A percentile compares a stretch with the other conserved stretches of the same genome.
Evolutionary conservation across 2,329 filamentous ascomycete species (phyloP).

Genomic region (Cytospora paraplurivora): DNA sequence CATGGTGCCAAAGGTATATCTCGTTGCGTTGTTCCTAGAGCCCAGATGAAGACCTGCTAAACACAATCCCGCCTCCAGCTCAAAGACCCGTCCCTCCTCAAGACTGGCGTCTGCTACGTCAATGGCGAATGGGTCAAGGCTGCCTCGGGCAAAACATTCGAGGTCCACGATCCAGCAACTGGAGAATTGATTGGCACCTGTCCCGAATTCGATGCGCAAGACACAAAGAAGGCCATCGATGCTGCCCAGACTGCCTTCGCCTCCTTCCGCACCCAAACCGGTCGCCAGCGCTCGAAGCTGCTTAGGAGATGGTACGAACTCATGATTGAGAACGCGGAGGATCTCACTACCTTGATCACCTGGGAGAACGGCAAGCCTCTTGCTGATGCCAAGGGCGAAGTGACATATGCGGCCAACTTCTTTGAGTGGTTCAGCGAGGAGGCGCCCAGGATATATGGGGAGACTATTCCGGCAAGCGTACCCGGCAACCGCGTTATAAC

Average conservation of each 20-base stretch:
- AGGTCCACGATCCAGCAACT: conserved; percentile 82
- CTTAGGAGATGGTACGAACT: conserved; percentile 82
- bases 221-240: conserved; percentile 77
- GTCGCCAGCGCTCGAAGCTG: conserved; percentile 72
- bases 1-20: conserved; percentile 49
- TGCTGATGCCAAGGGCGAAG: conserved; percentile 73
- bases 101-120: conserved; percentile 79
- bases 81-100: conserved; percentile 79
- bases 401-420: conserved; percentile 72
- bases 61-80: conserved; percentile 53
- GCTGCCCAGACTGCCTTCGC: conserved; percentile 79
- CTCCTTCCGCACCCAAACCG: conserved; percentile 70
- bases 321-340: conserved; percentile 75
- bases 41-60: neutral
- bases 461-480: conserved; percentile 70
- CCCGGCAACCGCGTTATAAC: conserved; percentile 76
- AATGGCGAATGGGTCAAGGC: conserved; percentile 92
- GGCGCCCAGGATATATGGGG: conserved; percentile 72
- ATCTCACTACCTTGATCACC: conserved; percentile 80
- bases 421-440: conserved; percentile 83
- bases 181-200: conserved; percentile 78
- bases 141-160: conserved; percentile 86
- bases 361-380: conserved; percentile 89
- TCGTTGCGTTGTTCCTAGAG: conserved; percentile 5
- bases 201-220: conserved; percentile 79